phyloP scores from a whole-genome alignment of 352 stramenopile genomes.

The Phytopythium sindhum region DNA sequence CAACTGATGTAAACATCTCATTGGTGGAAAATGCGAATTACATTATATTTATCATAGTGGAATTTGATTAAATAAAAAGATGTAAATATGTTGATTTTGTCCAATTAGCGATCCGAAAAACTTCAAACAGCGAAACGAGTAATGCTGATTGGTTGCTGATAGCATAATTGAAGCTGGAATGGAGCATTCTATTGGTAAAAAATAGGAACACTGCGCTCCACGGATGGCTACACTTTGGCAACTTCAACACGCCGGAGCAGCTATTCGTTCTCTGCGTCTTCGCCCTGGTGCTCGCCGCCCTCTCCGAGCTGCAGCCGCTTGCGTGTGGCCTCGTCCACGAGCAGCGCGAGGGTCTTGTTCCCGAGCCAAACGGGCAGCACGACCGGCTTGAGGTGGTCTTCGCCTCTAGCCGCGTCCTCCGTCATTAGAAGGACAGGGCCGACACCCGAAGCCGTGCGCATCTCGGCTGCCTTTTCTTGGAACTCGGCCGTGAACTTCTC shows the following conservation, averaged over 20 bases:
- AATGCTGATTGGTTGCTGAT: background rate
- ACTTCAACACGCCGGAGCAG: background rate
- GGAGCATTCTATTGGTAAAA: background rate
- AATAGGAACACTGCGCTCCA: background rate
- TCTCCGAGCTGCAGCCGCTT: constrained; percentile 28
- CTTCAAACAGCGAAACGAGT: background rate
- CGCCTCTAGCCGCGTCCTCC: constrained; percentile 2
- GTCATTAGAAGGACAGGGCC: constrained; percentile 42
- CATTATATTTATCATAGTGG: too few relatives aligned
- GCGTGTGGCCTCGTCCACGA: constrained; percentile 50
- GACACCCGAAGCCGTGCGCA: constrained; percentile 33
- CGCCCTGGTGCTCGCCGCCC: background rate
- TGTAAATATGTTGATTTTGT: background rate
- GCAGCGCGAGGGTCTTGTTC: constrained; percentile 38
- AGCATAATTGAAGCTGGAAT: background rate
- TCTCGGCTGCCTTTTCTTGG: constrained; percentile 19
- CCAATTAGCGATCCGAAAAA: background rate
- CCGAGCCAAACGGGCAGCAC: constrained; percentile 60
- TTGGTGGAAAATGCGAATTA: background rate
- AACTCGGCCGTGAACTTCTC: constrained; percentile 32
- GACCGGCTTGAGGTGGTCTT: constrained; percentile 6
- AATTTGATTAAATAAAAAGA: background rate
- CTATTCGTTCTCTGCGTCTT: background rate
- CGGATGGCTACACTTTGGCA: constrained; percentile 5
- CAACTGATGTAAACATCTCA: background rate